A percentile compares a stretch with the other conserved stretches of the same genome.
These are phyloP conservation scores for Macrolepiota albuminosa DNA, from an alignment of 768 basidiomycete genomes.

Conservation along the genomic window DNA sequence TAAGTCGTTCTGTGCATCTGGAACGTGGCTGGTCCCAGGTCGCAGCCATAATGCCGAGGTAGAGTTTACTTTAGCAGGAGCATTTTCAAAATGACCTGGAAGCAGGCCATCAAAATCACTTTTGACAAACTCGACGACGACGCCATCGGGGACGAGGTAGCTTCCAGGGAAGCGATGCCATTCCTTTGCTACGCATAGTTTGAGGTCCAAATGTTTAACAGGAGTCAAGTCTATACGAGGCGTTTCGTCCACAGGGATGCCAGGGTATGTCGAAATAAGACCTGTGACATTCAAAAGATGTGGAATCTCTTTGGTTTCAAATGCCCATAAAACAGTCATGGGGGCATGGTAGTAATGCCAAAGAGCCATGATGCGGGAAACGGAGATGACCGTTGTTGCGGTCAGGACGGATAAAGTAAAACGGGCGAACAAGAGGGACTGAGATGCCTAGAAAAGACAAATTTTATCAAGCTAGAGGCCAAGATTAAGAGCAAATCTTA, in stretches of 20 bases:
- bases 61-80: slow-evolving; percentile 19
- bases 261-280: slow-evolving; percentile 45
- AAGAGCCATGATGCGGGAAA: slow-evolving; percentile 77
- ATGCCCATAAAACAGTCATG: slow-evolving; percentile 58
- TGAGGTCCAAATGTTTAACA: slow-evolving; percentile 65
- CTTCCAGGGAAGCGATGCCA: slow-evolving; percentile 95
- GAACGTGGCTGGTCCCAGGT: slow-evolving; percentile 56
- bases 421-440: slow-evolving; percentile 66
- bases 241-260: slow-evolving; percentile 34
- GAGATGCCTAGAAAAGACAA: slow-evolving; percentile 58
- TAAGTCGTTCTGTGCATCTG: slow-evolving; percentile 76
- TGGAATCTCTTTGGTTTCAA: slow-evolving; percentile 79
- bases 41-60: slow-evolving; percentile 44
- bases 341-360: slow-evolving; percentile 92
- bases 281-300: slow-evolving; percentile 72
- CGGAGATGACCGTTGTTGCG: slow-evolving; percentile 63
- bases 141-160: slow-evolving; percentile 79
- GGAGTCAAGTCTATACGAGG: slow-evolving; percentile 62
- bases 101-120: slow-evolving; percentile 88
- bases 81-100: slow-evolving; percentile 72
- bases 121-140: slow-evolving; percentile 86
- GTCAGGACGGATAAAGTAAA: slow-evolving; percentile 70
- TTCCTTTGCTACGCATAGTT: slow-evolving; percentile 87
- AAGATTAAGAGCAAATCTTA: slow-evolving; percentile 31
- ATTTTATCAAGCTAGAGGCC: neutral